phyloP scores from a whole-genome alignment of 345 rosid species.

The Eucalyptus cloeziana region DNA sequence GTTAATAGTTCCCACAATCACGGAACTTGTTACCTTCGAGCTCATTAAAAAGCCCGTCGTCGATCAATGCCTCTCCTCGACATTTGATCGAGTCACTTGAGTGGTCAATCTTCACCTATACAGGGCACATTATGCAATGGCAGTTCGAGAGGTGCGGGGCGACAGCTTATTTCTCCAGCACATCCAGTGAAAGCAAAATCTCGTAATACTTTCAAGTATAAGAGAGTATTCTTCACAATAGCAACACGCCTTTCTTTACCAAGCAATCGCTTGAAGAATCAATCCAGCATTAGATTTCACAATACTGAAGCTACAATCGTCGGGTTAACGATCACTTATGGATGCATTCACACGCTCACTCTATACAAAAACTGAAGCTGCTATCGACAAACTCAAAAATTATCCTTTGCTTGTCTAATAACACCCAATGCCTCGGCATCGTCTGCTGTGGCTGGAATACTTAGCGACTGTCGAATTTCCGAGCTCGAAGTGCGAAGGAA shows the following conservation, averaged over 20 bases:
- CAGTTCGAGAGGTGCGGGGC: background rate
- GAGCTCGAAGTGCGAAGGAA: constrained; percentile 66
- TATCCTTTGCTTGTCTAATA: constrained; percentile 70
- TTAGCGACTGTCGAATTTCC: constrained; percentile 53
- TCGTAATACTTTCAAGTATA: background rate
- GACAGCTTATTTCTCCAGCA: background rate
- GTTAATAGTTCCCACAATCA: background rate
- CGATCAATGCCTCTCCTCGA: background rate
- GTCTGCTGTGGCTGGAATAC: constrained; percentile 47
- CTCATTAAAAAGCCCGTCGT: background rate
- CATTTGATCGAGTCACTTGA: background rate
- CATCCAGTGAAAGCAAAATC: background rate
- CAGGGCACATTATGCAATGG: background rate
- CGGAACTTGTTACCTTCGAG: background rate
- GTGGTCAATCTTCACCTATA: background rate
- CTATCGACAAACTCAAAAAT: constrained; percentile 21
- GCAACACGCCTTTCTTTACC: background rate
- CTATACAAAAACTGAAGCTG: constrained; percentile 23
- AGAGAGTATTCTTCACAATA: background rate
- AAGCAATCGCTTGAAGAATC: background rate
- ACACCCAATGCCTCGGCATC: constrained; percentile 63
- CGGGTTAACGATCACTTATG: background rate
- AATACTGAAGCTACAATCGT: background rate
- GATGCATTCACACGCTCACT: constrained; percentile 1
- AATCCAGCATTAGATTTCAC: constrained; percentile 4